These are phyloP conservation scores for Aspergillus awamori DNA, from an alignment of 2,329 filamentous ascomycete species.

Conservation along the genomic window DNA sequence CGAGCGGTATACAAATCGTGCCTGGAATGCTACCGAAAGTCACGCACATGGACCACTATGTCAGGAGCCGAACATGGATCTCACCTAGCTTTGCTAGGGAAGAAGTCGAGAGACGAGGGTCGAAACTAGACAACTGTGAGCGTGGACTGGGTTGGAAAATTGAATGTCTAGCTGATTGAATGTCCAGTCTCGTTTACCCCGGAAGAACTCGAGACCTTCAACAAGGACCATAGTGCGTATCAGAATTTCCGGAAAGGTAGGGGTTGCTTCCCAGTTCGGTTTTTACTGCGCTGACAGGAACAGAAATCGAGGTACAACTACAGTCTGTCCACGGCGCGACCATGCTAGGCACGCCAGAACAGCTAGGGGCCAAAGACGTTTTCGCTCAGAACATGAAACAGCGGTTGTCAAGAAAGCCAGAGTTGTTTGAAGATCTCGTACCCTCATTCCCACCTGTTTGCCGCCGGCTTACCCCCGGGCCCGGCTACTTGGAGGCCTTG, in stretches of 20 bases:
- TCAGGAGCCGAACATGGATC: slow-evolving; percentile 38
- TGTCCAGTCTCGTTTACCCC: slow-evolving; percentile 33
- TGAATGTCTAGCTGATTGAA: slow-evolving; percentile 5
- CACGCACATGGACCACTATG: slow-evolving; percentile 40
- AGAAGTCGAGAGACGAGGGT: slow-evolving; percentile 31
- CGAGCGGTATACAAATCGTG: slow-evolving; percentile 47
- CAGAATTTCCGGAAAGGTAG: slow-evolving; percentile 40
- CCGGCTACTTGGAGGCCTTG: slow-evolving; percentile 62
- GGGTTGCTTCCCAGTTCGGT: background rate
- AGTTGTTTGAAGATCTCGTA: slow-evolving; percentile 40
- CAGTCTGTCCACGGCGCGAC: slow-evolving; percentile 37
- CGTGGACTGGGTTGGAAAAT: background rate
- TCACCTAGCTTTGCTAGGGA: slow-evolving; percentile 33
- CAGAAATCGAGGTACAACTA: slow-evolving; percentile 37
- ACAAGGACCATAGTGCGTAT: slow-evolving; percentile 34
- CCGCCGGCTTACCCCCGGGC: slow-evolving; percentile 50
- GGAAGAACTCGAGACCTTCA: slow-evolving; percentile 38
- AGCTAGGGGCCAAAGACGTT: slow-evolving; percentile 25
- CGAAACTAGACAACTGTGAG: slow-evolving; percentile 34
- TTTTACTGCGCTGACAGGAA: background rate
- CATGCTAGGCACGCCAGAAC: slow-evolving; percentile 32
- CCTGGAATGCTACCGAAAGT: slow-evolving; percentile 46
- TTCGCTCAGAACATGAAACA: slow-evolving; percentile 40
- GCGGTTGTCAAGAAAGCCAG: slow-evolving; percentile 38
- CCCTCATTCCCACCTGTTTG: slow-evolving; percentile 35